Percentiles rank a stretch among this genome's conserved stretches.
These are phyloP conservation scores for Hyaloscypha finlandica DNA, from an alignment of 495 filamentous ascomycete genomes.

Conservation along the genomic window DNA sequence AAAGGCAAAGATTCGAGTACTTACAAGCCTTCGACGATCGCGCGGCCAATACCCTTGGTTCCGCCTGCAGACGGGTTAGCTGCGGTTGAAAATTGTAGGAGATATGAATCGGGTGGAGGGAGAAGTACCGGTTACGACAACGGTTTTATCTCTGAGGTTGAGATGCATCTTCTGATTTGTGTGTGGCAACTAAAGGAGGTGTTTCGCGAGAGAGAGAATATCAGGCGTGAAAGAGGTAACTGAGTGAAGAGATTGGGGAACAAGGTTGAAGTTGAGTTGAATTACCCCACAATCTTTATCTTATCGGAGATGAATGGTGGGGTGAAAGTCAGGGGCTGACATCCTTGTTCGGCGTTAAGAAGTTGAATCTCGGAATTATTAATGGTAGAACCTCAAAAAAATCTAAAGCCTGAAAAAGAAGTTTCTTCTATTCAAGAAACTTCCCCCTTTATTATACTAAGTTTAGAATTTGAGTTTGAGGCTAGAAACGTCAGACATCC, in stretches of 20 bases:
- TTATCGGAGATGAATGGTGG: background rate
- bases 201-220: background rate
- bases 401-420: no score
- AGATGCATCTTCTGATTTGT: background rate
- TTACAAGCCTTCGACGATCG: conserved; percentile 9
- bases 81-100: background rate
- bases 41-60: conserved; percentile 7
- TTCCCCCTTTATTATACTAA: no score
- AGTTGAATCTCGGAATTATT: no score
- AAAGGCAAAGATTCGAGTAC: background rate
- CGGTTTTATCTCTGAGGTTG: conserved; percentile 7
- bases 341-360: background rate
- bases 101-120: background rate
- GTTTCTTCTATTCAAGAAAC: no score
- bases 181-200: background rate
- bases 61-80: conserved; percentile 1
- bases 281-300: background rate
- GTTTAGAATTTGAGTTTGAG: no score
- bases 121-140: conserved; percentile 4
- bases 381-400: no score
- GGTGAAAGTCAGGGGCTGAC: background rate
- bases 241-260: background rate
- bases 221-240: background rate
- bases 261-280: background rate
- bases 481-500: no score